Conservation (phyloP, 139 green algal genomes). For the Ostreobium quekettii region DNA sequence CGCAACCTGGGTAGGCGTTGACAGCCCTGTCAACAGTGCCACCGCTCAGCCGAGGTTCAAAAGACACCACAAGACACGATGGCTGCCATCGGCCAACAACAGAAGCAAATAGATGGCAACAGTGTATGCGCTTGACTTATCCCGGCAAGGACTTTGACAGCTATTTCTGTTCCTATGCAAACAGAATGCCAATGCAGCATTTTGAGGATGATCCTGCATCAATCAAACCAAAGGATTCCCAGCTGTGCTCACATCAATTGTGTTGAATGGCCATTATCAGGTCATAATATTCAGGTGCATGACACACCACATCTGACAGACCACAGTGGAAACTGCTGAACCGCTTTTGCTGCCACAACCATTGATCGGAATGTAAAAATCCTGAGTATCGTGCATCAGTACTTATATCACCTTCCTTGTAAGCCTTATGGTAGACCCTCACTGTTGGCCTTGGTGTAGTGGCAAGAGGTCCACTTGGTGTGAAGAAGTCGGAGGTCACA, state of each 20-base stretch:
- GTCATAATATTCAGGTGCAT: background rate
- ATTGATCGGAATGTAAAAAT: too few species aligned
- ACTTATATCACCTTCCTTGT: constrained; percentile 18
- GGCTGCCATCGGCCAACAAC: background rate
- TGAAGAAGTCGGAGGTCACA: background rate
- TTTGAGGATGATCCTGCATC: too few species aligned
- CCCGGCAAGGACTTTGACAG: too few species aligned
- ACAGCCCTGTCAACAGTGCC: constrained; percentile 12
- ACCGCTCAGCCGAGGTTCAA: background rate
- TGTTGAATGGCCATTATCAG: background rate
- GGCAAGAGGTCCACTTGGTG: background rate
- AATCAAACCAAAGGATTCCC: too few species aligned
- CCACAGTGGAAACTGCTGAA: too few species aligned
- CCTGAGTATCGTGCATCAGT: background rate
- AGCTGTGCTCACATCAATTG: background rate
- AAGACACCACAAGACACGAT: background rate
- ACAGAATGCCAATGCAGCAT: too few species aligned
- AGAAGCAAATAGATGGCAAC: background rate
- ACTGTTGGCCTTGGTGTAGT: constrained; percentile 12
- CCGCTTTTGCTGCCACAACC: too few species aligned
- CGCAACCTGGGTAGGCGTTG: constrained; percentile 40
- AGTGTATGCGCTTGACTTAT: too few species aligned
- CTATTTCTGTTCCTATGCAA: too few species aligned
- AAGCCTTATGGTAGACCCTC: constrained; percentile 23
- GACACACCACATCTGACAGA: background rate